Evolutionary conservation across 75 land plant species (phyloP), one percentile per base, ranked within the genome.

Genomic region (Chamaecyparis obtusa): DNA sequence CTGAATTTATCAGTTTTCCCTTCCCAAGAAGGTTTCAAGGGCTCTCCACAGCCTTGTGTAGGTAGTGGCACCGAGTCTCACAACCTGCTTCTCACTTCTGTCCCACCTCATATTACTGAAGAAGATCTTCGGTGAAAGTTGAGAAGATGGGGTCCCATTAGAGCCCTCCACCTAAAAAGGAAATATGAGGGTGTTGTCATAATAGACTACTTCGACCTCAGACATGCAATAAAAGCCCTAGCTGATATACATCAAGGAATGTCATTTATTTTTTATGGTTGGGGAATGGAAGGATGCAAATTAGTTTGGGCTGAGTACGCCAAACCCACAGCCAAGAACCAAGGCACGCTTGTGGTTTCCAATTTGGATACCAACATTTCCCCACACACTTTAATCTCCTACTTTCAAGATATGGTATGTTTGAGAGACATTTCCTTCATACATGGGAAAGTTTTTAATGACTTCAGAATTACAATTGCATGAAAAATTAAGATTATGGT

Each of bases 291-390:
- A 11, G 57, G 84, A 27, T 90, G 93, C 1, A 83, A 49, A 56
- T 84, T 87, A 8, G 81, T 92, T 49, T 90, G 93, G 91, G 91
- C 93, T 27, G 86, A 88, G 17, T 92, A 88, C 17, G 86, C 88
- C 9, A 36, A 48, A 7, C 91, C 89, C 7, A 35, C 72, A 56
- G 55, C 85, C 1, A 8, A 80, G 2, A 90, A 90, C 71, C 93
- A 92, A 41, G 93, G 93, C 35, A 92, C 93, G 30, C 91, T 92
- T 21, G 93, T 92, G 17, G 90, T 92, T 43, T 92, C 90, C 92
- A 90, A 92, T 78, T 51, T 92, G 78, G 93, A 92, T 48, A 81
- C 85, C 16, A 79, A 56, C 57, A 84, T 87, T 32, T 54, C 85
- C 17, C 17, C 49, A 64, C 85, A 88, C 24, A 56, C 48, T 2